Evolutionary conservation across 2,329 filamentous ascomycete genomes (phyloP), one percentile per base, ranked within the genome.

Genomic region (Aspergillus jensenii): DNA sequence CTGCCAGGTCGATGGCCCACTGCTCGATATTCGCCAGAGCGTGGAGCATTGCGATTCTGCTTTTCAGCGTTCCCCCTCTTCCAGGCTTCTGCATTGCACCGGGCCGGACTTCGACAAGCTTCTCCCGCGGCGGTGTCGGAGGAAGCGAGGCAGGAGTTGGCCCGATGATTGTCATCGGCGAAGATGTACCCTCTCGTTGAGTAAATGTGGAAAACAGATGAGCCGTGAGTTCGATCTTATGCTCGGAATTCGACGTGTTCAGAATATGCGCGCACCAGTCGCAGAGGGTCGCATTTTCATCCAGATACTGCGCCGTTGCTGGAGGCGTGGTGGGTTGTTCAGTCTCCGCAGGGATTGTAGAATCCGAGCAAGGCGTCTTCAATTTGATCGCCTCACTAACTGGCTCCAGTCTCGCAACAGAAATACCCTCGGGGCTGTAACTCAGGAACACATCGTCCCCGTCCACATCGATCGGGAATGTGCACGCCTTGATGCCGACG

Each of bases 1-100:
- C 75, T 9, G 78, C 78, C 4, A 80, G 69, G 51, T 80, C 78
- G 56, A 80, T 80, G 1, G 78, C 78, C 78, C 78, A 80, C 23
- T 78, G 71, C 63, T 80, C 78, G 23, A 80, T 79, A 52, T 80
- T 80, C 17, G 78, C 78, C n/a, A 80, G 65, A 1, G 78, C 77
- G 53, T 80, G 78, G 6, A 80, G 69, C 75, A 80, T 80, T 17
- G 75, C 70, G 45, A 80, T 76, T 23, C 78, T 70, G 56, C 77
- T 79, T 59, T 76, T 79, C 31, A 77, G 55, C 5, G 71, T 76
- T 6, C 78, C 78, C n/a, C 76, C 78, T 46, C 73, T 72, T 41
- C 78, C 74, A 2, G 72, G 64, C 8, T 68, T 74, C 7, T 76
- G 78, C 71, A 78, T 79, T 15, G 67, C 67, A 48, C 74, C 68